These are phyloP conservation scores for Lipomyces orientalis DNA, from an alignment of 805 yeast genomes.

Conservation along the genomic window DNA sequence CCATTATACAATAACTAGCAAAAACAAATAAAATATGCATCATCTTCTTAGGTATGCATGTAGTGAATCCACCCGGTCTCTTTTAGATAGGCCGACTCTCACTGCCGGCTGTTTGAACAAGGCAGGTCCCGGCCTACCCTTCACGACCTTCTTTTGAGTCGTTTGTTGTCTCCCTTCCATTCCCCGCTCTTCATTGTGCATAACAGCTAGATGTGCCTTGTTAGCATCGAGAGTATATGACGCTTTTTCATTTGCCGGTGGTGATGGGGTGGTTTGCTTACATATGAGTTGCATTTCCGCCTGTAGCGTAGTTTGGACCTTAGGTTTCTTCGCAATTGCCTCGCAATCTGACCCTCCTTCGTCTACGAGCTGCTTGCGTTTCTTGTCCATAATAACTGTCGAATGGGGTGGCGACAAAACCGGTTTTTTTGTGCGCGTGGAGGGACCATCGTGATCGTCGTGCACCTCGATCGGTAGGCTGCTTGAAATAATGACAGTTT, in stretches of 20 bases:
- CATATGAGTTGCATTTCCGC: background rate
- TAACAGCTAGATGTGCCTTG: background rate
- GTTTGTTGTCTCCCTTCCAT: background rate
- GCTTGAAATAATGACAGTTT: conserved; percentile 6
- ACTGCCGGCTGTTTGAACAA: conserved; percentile 22
- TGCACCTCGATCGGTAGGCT: background rate
- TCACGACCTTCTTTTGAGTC: background rate
- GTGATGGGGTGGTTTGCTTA: background rate
- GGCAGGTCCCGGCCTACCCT: conserved; percentile 1
- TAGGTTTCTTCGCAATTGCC: background rate
- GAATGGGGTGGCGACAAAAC: background rate
- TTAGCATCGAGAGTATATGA: background rate
- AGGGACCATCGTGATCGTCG: background rate
- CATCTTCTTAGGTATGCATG: conserved; percentile 31
- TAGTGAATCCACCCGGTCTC: conserved; percentile 35
- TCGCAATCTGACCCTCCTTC: background rate
- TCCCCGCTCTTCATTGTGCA: background rate
- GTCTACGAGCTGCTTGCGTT: background rate
- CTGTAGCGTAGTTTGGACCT: background rate
- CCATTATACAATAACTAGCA: background rate
- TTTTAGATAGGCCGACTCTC: conserved; percentile 33
- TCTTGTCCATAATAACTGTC: background rate
- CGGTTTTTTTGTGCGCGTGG: background rate
- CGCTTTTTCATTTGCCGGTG: background rate
- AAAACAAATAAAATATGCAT: background rate